Evolutionary conservation across 139 green algal genomes (phyloP), one percentile per base, ranked within the genome.

Genomic region (Chlamydomonas sphaeroides): DNA sequence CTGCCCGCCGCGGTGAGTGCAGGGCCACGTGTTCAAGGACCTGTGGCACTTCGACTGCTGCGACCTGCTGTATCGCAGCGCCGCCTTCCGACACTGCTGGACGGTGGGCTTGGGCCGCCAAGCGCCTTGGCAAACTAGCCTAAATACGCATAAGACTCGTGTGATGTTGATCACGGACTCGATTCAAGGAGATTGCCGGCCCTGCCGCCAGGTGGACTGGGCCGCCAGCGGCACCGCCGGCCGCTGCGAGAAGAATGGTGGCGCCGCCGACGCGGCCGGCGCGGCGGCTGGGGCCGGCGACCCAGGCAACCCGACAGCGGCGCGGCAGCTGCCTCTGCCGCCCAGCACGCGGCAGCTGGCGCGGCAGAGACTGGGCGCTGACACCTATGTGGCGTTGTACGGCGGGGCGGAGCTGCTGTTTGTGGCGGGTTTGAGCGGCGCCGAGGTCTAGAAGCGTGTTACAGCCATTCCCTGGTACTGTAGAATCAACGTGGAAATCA

Each of bases 311-410:
- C 10, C 8, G 45, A 51, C 45, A 8, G 45, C 45, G 21, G 21
- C 45, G 14, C 45, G 49, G 49, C 49, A 17, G 49, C n/a, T n/a
- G n/a, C n/a, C 45, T 14, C 75, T 68, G 57, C 84, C 87, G 5
- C 30, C 33, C 11, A 87, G 75, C 18, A 84, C 87, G 28, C 73
- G 62, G 68, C 59, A 71, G 1, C 69, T 91, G 57, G 84, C 84
- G 26, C 10, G 28, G 68, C 42, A 86, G 65, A 30, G 62, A n/a
- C 78, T 87, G 32, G 65, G 65, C 0, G 69, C 42, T 6, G 84
- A 88, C 14, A 91, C 87, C 1, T 91, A 91, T 68, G 84, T 89
- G 15, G 84, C 87, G 10, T 36, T 86, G 56, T 91, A 91, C 73
- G 87, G 87, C 18, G 87, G 87, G 25, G 79, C 74, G 15, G 87